These are phyloP conservation scores for Styphnolobium japonicum DNA, from an alignment of 306 rosid genomes.

Conservation along the genomic window DNA sequence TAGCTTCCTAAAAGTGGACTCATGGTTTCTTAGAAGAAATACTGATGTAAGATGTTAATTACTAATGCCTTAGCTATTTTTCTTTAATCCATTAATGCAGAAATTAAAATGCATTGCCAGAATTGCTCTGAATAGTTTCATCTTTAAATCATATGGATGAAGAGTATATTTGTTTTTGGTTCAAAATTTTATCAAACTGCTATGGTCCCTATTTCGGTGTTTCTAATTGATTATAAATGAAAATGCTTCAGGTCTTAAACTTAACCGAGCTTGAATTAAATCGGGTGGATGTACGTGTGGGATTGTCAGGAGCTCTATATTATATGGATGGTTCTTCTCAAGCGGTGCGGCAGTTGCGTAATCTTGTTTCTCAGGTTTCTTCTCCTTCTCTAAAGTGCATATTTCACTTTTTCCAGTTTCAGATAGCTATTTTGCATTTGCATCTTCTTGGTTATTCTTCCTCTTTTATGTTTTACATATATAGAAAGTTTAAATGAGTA, in stretches of 20 bases:
- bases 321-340: constrained; percentile 99
- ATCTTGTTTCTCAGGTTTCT: constrained; percentile 94
- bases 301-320: constrained; percentile 83
- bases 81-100: background rate
- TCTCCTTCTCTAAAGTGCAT: constrained; percentile 27
- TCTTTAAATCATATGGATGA: background rate
- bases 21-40: background rate
- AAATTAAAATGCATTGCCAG: background rate
- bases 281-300: constrained; percentile 96
- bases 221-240: constrained; percentile 26
- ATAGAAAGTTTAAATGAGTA: background rate
- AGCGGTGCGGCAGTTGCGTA: constrained; percentile 94
- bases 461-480: background rate
- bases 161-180: background rate
- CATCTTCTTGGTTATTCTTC: constrained; percentile 14
- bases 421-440: constrained; percentile 17
- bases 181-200: background rate
- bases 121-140: background rate
- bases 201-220: background rate
- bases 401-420: constrained; percentile 3
- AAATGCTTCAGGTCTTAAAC: constrained; percentile 79
- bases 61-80: background rate
- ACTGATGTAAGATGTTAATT: background rate
- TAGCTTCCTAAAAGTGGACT: background rate
- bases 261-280: constrained; percentile 91